Conservation (phyloP, 2,329 filamentous ascomycete genomes). For the Xylaria sp. region DNA sequence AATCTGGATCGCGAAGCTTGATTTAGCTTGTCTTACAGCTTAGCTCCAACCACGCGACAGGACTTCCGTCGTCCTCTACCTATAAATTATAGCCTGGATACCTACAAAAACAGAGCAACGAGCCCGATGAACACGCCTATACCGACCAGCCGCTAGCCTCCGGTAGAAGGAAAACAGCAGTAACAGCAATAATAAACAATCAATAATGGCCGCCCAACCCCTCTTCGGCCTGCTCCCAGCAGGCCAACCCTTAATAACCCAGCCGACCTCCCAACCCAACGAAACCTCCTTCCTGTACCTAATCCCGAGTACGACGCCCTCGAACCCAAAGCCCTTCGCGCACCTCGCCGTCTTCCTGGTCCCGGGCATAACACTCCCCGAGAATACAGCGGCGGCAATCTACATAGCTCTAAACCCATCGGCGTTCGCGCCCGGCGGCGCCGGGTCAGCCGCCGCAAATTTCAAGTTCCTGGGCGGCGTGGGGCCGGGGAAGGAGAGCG, state of each 20-base stretch:
- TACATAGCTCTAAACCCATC: constrained; percentile 73
- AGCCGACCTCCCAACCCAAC: constrained; percentile 61
- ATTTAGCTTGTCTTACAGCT: background rate
- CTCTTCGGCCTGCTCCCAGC: constrained; percentile 71
- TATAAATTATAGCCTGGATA: no score
- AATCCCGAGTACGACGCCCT: constrained; percentile 56
- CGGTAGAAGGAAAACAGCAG: background rate
- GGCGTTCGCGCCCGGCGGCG: constrained; percentile 50
- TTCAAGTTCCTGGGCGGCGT: constrained; percentile 91
- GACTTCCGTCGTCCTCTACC: background rate
- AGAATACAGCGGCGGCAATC: constrained; percentile 84
- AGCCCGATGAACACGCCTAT: no score
- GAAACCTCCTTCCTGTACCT: constrained; percentile 62
- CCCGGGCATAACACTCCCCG: constrained; percentile 78
- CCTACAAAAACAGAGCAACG: no score
- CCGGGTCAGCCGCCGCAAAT: constrained; percentile 60
- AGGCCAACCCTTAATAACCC: constrained; percentile 67
- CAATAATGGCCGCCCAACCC: constrained; percentile 52
- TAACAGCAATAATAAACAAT: background rate
- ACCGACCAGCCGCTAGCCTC: no score
- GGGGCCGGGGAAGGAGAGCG: constrained; percentile 88
- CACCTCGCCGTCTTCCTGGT: constrained; percentile 92
- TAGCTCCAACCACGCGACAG: background rate
- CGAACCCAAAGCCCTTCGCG: constrained; percentile 66
- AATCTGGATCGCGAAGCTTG: background rate